Conservation (phyloP, 371 early-diverging fungal genomes). For the Cokeromyces recurvatus region DNA sequence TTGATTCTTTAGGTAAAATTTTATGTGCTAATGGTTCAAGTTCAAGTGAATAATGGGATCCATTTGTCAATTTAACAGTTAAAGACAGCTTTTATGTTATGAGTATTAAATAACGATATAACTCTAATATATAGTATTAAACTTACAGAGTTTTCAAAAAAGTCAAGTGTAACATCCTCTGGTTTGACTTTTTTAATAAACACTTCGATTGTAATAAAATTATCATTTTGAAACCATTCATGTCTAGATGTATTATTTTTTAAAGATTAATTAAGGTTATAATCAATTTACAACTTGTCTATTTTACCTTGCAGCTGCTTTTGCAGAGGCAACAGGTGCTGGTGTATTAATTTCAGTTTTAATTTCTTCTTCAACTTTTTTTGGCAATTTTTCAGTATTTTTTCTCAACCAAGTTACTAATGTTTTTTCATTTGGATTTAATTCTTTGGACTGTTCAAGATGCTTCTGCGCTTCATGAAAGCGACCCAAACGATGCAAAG, state of each 20-base stretch:
- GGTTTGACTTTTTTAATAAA: conserved; percentile 84
- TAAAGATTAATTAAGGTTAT: too few species aligned
- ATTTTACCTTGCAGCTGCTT: conserved; percentile 3
- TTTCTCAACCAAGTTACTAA: conserved; percentile 56
- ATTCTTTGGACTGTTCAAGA: conserved; percentile 43
- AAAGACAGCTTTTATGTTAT: conserved; percentile 63
- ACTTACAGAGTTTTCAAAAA: conserved; percentile 54
- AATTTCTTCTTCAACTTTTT: neutral
- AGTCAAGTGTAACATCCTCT: conserved; percentile 62
- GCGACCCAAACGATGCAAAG: conserved; percentile 46
- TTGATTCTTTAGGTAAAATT: conserved; percentile 68
- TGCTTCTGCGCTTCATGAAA: conserved; percentile 50
- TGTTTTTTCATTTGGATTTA: conserved; percentile 52
- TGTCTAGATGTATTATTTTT: too few species aligned
- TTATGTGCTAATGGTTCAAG: conserved; percentile 77
- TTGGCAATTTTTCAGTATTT: conserved; percentile 38
- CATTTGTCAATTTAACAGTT: conserved; percentile 69
- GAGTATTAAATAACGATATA: neutral
- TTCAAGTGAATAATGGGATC: conserved; percentile 77
- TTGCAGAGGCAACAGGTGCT: neutral
- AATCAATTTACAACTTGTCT: too few species aligned
- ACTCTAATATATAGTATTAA: neutral
- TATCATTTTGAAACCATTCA: conserved; percentile 97
- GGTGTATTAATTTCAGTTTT: neutral
- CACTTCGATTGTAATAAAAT: conserved; percentile 78